Conservation (phyloP, 768 basidiomycete species). For the Podaxis sp. region DNA sequence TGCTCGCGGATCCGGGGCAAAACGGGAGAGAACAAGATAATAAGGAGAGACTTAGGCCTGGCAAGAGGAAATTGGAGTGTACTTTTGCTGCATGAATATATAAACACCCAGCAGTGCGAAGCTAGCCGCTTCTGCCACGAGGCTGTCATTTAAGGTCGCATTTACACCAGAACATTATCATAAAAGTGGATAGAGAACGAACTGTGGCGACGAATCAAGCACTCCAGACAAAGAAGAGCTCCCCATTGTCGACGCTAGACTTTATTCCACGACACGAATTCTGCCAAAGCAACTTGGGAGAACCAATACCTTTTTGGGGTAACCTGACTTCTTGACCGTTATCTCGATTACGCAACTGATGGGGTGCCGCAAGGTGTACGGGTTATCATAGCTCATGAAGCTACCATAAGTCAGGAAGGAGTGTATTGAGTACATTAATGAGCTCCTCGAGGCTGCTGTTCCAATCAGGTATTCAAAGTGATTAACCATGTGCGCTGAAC, state of each 20-base stretch:
- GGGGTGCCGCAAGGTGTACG: not conserved
- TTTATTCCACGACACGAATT: not conserved
- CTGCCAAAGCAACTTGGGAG: not conserved
- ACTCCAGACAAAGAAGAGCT: not conserved
- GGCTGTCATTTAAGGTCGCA: conserved; percentile 13
- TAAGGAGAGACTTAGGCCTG: not conserved
- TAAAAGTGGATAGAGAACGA: not conserved
- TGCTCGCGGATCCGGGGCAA: not conserved
- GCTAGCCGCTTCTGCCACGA: conserved; percentile 12
- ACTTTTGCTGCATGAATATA: conserved; percentile 1
- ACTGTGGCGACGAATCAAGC: conserved; percentile 4
- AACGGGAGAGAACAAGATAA: not conserved
- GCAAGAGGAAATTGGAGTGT: not conserved
- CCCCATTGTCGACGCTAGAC: not conserved
- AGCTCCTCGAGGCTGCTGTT: conserved; percentile 5
- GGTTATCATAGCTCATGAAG: not conserved
- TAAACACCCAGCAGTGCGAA: conserved; percentile 5
- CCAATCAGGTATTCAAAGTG: not conserved
- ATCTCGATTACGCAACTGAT: not conserved
- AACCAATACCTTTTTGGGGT: not conserved
- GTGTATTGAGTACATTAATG: not conserved
- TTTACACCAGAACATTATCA: conserved; percentile 13
- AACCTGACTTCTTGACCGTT: not conserved
- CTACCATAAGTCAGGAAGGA: not conserved
- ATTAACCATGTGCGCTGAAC: not conserved